A percentile compares a stretch with the other conserved stretches of the same genome.
Evolutionary conservation across 352 stramenopile species (phyloP).

Genomic region (Pythium aquatile): DNA sequence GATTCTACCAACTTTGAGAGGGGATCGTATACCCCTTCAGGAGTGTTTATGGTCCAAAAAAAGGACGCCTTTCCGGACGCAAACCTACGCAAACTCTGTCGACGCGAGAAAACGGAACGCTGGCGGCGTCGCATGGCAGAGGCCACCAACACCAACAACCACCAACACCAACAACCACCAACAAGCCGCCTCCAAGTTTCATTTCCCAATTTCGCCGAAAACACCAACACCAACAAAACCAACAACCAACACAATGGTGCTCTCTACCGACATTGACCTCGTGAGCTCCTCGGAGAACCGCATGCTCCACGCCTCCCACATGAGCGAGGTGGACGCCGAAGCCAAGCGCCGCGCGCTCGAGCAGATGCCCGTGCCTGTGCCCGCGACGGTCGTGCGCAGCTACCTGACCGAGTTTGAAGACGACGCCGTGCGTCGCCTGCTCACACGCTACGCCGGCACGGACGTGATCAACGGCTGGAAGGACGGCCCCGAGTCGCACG

Average conservation of each 20-base stretch:
- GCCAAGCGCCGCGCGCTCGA: slow-evolving; percentile 36
- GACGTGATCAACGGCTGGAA: slow-evolving; percentile 71
- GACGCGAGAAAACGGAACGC: slow-evolving; percentile 16
- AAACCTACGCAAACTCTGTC: slow-evolving; percentile 7
- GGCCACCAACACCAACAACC: background rate
- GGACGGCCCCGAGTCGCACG: slow-evolving; percentile 59
- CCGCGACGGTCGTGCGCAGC: slow-evolving; percentile 45
- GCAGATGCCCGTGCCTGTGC: slow-evolving; percentile 48
- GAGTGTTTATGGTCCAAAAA: slow-evolving; percentile 3
- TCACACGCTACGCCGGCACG: slow-evolving; percentile 51
- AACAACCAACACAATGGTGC: slow-evolving; percentile 35
- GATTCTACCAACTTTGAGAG: background rate
- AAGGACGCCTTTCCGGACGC: background rate
- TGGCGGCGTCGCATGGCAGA: slow-evolving; percentile 17
- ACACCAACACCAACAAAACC: slow-evolving; percentile 8
- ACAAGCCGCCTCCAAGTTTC: slow-evolving; percentile 5
- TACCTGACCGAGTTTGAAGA: slow-evolving; percentile 54
- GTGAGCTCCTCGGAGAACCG: slow-evolving; percentile 35
- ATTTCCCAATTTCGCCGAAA: slow-evolving; percentile 36
- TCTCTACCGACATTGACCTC: slow-evolving; percentile 52
- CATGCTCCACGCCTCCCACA: slow-evolving; percentile 30
- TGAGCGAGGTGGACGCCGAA: slow-evolving; percentile 35
- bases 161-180: background rate
- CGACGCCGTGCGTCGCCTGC: slow-evolving; percentile 50
- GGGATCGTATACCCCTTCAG: background rate